A percentile compares a stretch with the other conserved stretches of the same genome.
These are phyloP conservation scores for Beauveria pseudobassiana DNA, from an alignment of 2,329 filamentous ascomycete species.

Conservation along the genomic window DNA sequence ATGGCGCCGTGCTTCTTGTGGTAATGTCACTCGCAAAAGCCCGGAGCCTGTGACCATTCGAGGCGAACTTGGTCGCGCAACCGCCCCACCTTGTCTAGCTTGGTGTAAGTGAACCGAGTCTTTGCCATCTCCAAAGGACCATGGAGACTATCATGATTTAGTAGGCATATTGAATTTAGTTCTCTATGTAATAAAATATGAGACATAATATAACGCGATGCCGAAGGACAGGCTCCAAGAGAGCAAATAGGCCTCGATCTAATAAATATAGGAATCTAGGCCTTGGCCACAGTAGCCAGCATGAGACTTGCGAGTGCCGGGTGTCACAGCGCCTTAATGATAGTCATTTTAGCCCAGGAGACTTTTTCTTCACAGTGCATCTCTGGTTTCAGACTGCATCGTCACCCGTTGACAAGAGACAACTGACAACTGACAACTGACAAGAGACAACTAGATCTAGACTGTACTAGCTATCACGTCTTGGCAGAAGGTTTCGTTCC, in stretches of 20 bases:
- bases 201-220: too few relatives aligned
- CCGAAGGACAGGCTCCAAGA: too few relatives aligned
- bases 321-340: not conserved
- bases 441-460: not conserved
- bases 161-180: too few relatives aligned
- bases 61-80: not conserved
- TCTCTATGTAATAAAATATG: too few relatives aligned
- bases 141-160: too few relatives aligned
- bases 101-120: not conserved
- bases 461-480: not conserved
- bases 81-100: conserved; percentile 2
- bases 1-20: not conserved
- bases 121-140: not conserved
- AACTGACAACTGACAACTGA: not conserved
- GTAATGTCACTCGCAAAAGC: not conserved
- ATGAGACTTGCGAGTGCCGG: not conserved
- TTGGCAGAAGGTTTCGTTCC: not conserved
- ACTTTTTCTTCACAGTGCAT: not conserved
- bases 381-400: not conserved
- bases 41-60: not conserved
- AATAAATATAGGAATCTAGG: not conserved
- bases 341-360: not conserved
- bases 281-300: not conserved
- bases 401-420: not conserved
- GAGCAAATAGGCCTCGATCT: not conserved